Base-by-base conservation (phyloP, 305 asterid genomes). In the Lippia alba region DNA sequence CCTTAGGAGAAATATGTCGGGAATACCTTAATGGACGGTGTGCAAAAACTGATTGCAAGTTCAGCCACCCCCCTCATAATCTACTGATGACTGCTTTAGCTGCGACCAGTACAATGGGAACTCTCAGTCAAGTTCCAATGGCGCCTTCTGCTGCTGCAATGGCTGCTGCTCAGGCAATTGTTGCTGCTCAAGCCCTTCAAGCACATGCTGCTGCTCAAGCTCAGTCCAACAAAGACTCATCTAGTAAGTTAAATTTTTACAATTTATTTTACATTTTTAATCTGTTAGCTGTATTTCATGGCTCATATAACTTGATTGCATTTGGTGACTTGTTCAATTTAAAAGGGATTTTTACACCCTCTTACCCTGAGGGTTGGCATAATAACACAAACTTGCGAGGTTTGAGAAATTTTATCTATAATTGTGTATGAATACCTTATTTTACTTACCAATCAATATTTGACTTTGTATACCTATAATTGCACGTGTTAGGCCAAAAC, bases 131-230 rank as follows among this genome's bases (percentile, higher is more conserved):
- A 81, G 91, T 91, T 57, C 98, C 98, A 30, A 93, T 94, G 97
- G 96, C 97, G 58, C 99, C 99, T 72, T 91, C 99, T 79, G 97
- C 99, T 67, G 99, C 99, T 80, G 99, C 99, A 54, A 94, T 94
- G 99, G 99, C 99, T 73, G 99, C 99, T 80, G 99, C 99, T 69
- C 97, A 90, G 84, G 99, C 99, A 62, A 94, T 94, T 87, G 97
- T 94, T 82, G 96, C 99, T 77, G 99, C 99, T 62, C 97, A 90
- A 80, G 92, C 96, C 51, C 95, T 94, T 84, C 97, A 94, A 81
- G 99, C 99, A 46, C 99, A 94, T 85, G 95, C 96, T 76, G 94
- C 94, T 66, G 95, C 97, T 51, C 98, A 90, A 82, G 87, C 88
- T 39, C 87, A 81, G 72, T 80, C 89, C 62, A 56, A 76, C 72